Evolutionary conservation across 352 stramenopile genomes (phyloP).

Genomic region (Phytophthora cryptogea): DNA sequence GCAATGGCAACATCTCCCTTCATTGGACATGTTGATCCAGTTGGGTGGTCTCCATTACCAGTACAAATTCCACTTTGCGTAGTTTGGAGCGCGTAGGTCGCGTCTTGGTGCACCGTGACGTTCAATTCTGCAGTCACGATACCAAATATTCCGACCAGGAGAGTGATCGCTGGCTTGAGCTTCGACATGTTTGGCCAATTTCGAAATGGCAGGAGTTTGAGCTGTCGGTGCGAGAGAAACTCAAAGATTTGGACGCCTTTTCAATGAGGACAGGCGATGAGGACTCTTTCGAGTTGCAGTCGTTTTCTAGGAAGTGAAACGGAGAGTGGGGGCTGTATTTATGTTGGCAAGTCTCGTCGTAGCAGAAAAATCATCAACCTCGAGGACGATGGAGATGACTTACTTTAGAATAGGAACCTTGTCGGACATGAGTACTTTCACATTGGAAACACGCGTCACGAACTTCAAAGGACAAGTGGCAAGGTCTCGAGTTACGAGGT

Average conservation of each 20-base stretch:
- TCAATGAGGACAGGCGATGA: slow-evolving; percentile 11
- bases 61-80: slow-evolving; percentile 42
- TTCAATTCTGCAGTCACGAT: slow-evolving; percentile 14
- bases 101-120: slow-evolving; percentile 35
- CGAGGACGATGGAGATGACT: background rate
- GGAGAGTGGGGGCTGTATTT: background rate
- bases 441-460: background rate
- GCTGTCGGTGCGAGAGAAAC: slow-evolving; percentile 1
- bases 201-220: slow-evolving; percentile 4
- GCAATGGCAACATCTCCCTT: slow-evolving; percentile 39
- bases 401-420: slow-evolving; percentile 4
- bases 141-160: background rate
- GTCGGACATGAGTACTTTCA: background rate
- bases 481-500: background rate
- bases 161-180: slow-evolving; percentile 1
- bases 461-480: background rate
- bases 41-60: slow-evolving; percentile 37
- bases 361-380: background rate
- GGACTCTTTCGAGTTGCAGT: too few species aligned
- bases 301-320: too few species aligned
- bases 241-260: slow-evolving; percentile 10
- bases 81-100: slow-evolving; percentile 45
- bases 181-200: slow-evolving; percentile 16
- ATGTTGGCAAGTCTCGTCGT: background rate
- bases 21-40: slow-evolving; percentile 41